These are phyloP conservation scores for Vigna nakashimae DNA, from an alignment of 306 rosid genomes.

Conservation along the genomic window DNA sequence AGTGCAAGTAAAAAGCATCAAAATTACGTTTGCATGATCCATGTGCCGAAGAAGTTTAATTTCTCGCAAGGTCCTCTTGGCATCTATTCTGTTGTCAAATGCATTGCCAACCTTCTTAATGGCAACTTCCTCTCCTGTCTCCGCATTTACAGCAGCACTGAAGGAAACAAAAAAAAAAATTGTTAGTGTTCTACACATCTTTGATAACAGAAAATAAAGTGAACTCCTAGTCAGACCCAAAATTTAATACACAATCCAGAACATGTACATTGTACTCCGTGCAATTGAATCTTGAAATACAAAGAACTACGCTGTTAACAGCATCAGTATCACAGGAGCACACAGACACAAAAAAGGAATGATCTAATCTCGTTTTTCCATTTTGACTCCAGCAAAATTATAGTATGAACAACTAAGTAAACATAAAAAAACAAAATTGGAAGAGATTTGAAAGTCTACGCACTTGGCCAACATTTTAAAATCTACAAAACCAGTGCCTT, in stretches of 20 bases:
- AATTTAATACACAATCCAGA: constrained; percentile 29
- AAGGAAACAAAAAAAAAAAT: constrained; percentile 49
- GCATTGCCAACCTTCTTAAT: constrained; percentile 98
- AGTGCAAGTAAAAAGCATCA: constrained; percentile 24
- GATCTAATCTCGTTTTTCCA: constrained; percentile 10
- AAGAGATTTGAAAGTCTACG: constrained; percentile 6
- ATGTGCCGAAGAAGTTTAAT: constrained; percentile 93
- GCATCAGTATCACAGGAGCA: constrained; percentile 11
- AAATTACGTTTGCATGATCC: constrained; percentile 92
- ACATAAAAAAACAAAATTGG: constrained; percentile 18
- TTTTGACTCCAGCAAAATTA: background rate
- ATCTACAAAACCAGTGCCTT: background rate
- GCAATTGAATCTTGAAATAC: constrained; percentile 16
- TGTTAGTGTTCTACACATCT: constrained; percentile 40
- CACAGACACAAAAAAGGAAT: constrained; percentile 7
- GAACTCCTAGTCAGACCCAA: constrained; percentile 30
- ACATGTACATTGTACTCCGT: constrained; percentile 12
- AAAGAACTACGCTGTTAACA: background rate
- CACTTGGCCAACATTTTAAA: constrained; percentile 22
- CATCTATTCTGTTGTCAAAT: constrained; percentile 94
- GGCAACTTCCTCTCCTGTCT: constrained; percentile 89
- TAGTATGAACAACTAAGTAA: constrained; percentile 12
- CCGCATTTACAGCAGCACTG: constrained; percentile 91
- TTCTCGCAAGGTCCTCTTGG: constrained; percentile 94
- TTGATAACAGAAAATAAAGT: constrained; percentile 41